Percentiles rank a stretch among this genome's conserved stretches.
phyloP scores from a whole-genome alignment of 257 asterid genomes.

The Gardenia jasminoides region DNA sequence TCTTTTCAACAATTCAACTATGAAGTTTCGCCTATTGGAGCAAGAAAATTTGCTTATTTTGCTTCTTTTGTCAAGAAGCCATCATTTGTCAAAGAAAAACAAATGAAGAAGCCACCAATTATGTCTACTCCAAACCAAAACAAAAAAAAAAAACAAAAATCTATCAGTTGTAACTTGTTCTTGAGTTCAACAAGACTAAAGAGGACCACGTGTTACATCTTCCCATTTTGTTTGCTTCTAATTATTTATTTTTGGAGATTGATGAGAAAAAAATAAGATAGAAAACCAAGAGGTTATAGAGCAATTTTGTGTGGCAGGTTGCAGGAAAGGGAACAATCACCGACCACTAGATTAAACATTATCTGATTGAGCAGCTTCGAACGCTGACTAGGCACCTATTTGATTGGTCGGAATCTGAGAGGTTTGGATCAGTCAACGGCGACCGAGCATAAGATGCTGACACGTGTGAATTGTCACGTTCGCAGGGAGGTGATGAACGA shows the following conservation, averaged over 20 bases:
- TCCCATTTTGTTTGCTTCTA: background rate
- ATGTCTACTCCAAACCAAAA: background rate
- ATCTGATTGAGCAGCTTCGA: background rate
- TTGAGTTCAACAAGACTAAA: too few relatives aligned
- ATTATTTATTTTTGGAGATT: too few relatives aligned
- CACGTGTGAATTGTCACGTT: slow-evolving; percentile 17
- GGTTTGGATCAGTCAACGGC: slow-evolving; percentile 15
- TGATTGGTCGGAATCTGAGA: slow-evolving; percentile 14
- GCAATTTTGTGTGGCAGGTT: background rate
- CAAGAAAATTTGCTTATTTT: background rate
- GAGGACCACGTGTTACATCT: too few relatives aligned
- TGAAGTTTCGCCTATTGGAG: background rate
- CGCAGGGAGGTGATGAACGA: background rate
- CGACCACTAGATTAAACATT: slow-evolving; percentile 15
- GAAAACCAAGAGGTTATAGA: background rate
- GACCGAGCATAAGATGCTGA: background rate
- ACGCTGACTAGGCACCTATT: background rate
- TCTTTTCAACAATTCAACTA: background rate
- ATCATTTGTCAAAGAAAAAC: background rate
- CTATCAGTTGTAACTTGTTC: background rate
- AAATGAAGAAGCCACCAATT: background rate
- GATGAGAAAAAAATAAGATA: background rate
- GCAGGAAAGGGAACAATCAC: background rate
- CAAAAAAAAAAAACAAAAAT: too few relatives aligned
- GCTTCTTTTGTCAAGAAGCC: background rate